These are phyloP conservation scores for Loxodes magnus DNA, from an alignment of 73 alveolate species.

Conservation along the genomic window DNA sequence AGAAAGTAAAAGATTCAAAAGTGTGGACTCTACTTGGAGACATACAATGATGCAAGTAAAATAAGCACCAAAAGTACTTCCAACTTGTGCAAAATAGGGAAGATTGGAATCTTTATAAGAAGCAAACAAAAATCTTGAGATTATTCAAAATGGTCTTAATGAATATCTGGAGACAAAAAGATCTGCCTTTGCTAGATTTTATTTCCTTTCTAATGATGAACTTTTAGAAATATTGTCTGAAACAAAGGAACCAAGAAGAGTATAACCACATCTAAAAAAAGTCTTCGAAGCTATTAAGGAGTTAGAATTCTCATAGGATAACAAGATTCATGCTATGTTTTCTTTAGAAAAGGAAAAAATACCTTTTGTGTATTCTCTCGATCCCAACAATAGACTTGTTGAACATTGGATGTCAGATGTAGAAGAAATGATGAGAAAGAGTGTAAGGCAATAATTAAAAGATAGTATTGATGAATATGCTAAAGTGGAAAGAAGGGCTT, in stretches of 20 bases:
- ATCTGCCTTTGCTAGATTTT: constrained; percentile 88
- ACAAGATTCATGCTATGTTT: constrained; percentile 76
- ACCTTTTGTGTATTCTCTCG: constrained; percentile 16
- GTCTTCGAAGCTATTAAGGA: constrained; percentile 81
- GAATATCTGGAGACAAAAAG: constrained; percentile 95
- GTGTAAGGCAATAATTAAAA: constrained; percentile 76
- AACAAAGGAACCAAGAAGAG: constrained; percentile 97
- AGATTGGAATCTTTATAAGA: constrained; percentile 94
- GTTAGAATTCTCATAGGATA: constrained; percentile 65
- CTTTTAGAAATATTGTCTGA: constrained; percentile 93
- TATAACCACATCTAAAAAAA: constrained; percentile 87
- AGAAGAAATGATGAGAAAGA: constrained; percentile 38
- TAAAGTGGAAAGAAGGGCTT: constrained; percentile 52
- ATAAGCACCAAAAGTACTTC: constrained; percentile 64
- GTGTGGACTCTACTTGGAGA: constrained; percentile 99
- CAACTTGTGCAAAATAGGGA: constrained; percentile 83
- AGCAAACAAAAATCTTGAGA: constrained; percentile 93
- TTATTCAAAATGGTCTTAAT: constrained; percentile 90
- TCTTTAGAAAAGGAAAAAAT: constrained; percentile 94
- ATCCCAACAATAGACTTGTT: constrained; percentile 20
- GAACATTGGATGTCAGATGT: constrained; percentile 47
- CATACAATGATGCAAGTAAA: constrained; percentile 85
- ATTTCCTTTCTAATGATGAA: constrained; percentile 95
- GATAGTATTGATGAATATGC: constrained; percentile 80
- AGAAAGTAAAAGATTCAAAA: constrained; percentile 97